Evolutionary conservation across 345 rosid genomes (phyloP).

Genomic region (Sisymbrium altissimum): DNA sequence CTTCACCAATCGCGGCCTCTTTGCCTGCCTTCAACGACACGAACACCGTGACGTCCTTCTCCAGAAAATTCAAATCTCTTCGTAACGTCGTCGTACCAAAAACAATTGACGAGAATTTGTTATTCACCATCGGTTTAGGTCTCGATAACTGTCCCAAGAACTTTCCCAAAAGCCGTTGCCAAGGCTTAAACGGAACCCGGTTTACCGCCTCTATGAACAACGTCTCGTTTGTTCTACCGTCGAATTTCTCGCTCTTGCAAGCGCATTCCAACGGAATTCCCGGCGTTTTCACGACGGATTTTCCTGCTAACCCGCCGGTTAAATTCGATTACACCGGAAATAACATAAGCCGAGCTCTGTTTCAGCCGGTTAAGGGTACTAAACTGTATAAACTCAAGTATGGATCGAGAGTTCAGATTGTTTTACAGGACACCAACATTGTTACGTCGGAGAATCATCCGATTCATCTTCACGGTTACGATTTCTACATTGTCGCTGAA

Average conservation of each 20-base stretch:
- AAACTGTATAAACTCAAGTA: slow-evolving; percentile 62
- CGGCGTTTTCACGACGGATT: slow-evolving; percentile 81
- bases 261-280: slow-evolving; percentile 63
- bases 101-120: slow-evolving; percentile 59
- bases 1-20: slow-evolving; percentile 46
- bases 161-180: slow-evolving; percentile 46
- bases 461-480: slow-evolving; percentile 90
- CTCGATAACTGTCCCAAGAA: slow-evolving; percentile 65
- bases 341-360: slow-evolving; percentile 61
- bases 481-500: slow-evolving; percentile 76
- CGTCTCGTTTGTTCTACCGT: slow-evolving; percentile 71
- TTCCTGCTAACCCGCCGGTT: slow-evolving; percentile 64
- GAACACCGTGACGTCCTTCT: slow-evolving; percentile 60
- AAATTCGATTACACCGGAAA: slow-evolving; percentile 81
- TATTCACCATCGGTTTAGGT: slow-evolving; percentile 77
- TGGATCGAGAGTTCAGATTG: slow-evolving; percentile 77
- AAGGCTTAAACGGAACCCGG: slow-evolving; percentile 87
- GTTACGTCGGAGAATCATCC: slow-evolving; percentile 88
- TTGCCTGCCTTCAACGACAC: slow-evolving; percentile 81
- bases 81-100: slow-evolving; percentile 60
- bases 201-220: slow-evolving; percentile 89
- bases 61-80: slow-evolving; percentile 45
- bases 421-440: slow-evolving; percentile 79
- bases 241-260: slow-evolving; percentile 63
- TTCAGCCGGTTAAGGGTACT: slow-evolving; percentile 69